Conservation (phyloP, 2,329 filamentous ascomycete genomes). For the Huntiella savannae region DNA sequence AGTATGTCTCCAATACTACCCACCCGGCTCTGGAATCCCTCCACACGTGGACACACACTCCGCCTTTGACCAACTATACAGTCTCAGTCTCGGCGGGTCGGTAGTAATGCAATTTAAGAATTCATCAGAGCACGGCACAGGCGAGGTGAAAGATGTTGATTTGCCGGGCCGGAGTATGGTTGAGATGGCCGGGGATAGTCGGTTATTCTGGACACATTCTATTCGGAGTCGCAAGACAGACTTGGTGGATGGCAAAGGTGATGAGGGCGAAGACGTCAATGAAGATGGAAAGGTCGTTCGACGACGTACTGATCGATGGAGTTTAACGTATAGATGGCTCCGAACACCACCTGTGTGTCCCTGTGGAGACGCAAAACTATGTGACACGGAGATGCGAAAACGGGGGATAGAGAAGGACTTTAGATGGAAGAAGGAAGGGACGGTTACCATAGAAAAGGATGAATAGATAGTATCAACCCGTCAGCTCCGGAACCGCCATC, state of each 20-base stretch:
- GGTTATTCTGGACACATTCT: constrained; percentile 36
- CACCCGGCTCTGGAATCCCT: constrained; percentile 39
- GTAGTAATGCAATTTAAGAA: constrained; percentile 27
- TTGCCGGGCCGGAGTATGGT: constrained; percentile 30
- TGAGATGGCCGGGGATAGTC: constrained; percentile 28
- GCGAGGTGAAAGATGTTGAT: constrained; percentile 23
- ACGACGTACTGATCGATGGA: constrained; percentile 28
- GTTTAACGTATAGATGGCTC: constrained; percentile 36
- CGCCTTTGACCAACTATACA: constrained; percentile 26
- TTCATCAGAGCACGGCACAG: constrained; percentile 14
- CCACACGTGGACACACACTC: constrained; percentile 41
- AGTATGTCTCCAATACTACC: constrained; percentile 41
- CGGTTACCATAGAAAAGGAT: background rate
- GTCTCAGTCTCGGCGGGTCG: constrained; percentile 24
- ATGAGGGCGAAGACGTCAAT: background rate
- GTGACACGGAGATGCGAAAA: constrained; percentile 30
- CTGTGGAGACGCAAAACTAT: constrained; percentile 29
- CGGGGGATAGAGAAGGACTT: constrained; percentile 30
- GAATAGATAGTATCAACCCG: background rate
- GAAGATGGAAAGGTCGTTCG: constrained; percentile 12
- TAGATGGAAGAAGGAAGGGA: constrained; percentile 22
- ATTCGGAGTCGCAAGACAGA: constrained; percentile 36
- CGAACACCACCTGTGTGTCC: constrained; percentile 27
- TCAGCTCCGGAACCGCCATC: background rate
- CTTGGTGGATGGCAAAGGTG: constrained; percentile 25